These are phyloP conservation scores for Melanomma pulvis-pyrius DNA, from an alignment of 495 filamentous ascomycete species.

Conservation along the genomic window DNA sequence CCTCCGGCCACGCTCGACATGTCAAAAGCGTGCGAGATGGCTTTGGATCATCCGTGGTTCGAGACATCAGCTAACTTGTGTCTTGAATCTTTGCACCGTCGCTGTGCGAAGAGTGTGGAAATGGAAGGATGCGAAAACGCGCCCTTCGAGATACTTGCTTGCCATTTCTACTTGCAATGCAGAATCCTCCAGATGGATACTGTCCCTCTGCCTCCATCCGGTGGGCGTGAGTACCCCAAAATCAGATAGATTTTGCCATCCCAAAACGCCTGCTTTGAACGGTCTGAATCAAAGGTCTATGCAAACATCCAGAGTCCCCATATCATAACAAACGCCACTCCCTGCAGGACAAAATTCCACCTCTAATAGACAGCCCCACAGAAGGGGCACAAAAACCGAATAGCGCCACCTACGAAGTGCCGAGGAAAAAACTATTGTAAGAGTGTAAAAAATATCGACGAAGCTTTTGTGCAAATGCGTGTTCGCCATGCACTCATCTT, in stretches of 20 bases:
- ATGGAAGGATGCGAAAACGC: neutral
- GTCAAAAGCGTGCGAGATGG: neutral
- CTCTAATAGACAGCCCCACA: neutral
- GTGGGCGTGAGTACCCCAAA: neutral
- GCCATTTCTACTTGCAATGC: too few species aligned
- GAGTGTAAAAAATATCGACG: neutral
- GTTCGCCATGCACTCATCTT: constrained; percentile 47
- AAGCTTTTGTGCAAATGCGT: neutral
- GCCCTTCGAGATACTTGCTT: too few species aligned
- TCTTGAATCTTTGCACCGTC: neutral
- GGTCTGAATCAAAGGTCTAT: neutral
- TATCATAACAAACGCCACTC: neutral
- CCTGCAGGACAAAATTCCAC: neutral
- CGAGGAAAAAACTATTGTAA: neutral
- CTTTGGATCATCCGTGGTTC: neutral
- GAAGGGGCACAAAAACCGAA: neutral
- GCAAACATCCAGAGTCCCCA: neutral
- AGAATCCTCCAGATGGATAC: neutral
- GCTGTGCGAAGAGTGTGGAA: neutral
- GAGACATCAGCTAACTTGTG: neutral
- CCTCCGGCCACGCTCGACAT: neutral
- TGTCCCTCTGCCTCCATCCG: neutral
- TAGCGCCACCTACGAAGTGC: too few species aligned
- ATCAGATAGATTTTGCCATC: neutral
- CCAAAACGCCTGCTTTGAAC: constrained; percentile 1